A percentile compares a stretch with the other conserved stretches of the same genome.
These are phyloP conservation scores for Calendula officinalis DNA, from an alignment of 129 eudicot species.

Conservation along the genomic window DNA sequence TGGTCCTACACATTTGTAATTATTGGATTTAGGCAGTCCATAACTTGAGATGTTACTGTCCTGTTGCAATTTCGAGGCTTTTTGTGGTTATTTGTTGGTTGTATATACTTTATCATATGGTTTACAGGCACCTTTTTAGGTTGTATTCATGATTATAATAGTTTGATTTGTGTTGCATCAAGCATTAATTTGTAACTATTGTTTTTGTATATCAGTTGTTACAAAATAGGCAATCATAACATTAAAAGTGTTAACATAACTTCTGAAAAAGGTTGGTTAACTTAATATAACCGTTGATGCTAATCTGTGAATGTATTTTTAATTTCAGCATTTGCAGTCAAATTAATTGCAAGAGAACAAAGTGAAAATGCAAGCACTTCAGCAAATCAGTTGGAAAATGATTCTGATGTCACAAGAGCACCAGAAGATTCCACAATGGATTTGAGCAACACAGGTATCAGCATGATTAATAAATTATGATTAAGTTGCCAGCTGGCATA, in stretches of 20 bases:
- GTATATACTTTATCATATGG: slow-evolving; percentile 5
- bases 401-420: slow-evolving; percentile 27
- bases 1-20: slow-evolving; percentile 24
- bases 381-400: slow-evolving; percentile 37
- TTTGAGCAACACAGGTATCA: slow-evolving; percentile 40
- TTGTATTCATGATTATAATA: slow-evolving; percentile 7
- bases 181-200: neutral
- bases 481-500: slow-evolving; percentile 2
- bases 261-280: too few species aligned
- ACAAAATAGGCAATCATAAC: too few species aligned
- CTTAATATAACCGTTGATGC: slow-evolving; percentile 4
- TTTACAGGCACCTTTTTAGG: slow-evolving; percentile 15
- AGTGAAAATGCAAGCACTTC: slow-evolving; percentile 44
- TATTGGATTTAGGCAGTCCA: slow-evolving; percentile 11
- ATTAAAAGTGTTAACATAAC: too few species aligned
- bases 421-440: slow-evolving; percentile 32
- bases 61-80: slow-evolving; percentile 6
- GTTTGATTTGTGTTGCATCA: slow-evolving; percentile 9
- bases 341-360: slow-evolving; percentile 43
- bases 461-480: slow-evolving; percentile 4
- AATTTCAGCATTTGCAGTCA: slow-evolving; percentile 64
- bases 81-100: slow-evolving; percentile 10
- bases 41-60: slow-evolving; percentile 25
- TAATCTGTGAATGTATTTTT: slow-evolving; percentile 11
- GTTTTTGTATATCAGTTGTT: too few species aligned